These are phyloP conservation scores for Syzygium oleosum DNA, from an alignment of 345 rosid species.

Conservation along the genomic window DNA sequence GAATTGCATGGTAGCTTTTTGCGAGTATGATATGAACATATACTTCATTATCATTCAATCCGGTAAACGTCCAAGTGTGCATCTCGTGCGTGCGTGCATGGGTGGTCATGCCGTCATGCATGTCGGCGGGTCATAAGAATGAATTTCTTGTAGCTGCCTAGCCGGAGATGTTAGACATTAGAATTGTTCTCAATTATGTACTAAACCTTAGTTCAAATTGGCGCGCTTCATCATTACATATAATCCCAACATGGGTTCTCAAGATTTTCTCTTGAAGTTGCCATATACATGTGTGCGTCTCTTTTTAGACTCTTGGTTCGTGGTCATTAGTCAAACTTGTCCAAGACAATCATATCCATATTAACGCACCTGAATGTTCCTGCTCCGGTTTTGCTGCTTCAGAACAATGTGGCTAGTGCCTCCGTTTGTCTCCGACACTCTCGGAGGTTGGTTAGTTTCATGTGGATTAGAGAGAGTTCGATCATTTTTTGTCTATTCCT, in stretches of 20 bases:
- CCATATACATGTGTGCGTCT: neutral
- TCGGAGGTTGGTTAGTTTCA: neutral
- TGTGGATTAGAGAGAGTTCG: neutral
- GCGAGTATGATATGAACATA: neutral
- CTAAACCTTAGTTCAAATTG: neutral
- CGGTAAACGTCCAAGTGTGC: neutral
- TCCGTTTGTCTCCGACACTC: neutral
- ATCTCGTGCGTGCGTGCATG: neutral
- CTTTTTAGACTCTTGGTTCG: neutral
- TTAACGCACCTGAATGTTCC: neutral
- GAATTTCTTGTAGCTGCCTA: neutral
- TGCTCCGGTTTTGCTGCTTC: neutral
- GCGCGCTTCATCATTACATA: neutral
- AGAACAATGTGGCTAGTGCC: neutral
- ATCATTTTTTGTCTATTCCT: neutral
- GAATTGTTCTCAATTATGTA: accelerated
- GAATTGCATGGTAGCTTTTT: neutral
- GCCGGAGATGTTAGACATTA: neutral
- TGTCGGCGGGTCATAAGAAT: neutral
- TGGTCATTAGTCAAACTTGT: neutral
- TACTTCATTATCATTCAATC: neutral
- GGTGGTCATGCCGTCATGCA: neutral
- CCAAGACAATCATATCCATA: neutral
- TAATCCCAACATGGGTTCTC: neutral
- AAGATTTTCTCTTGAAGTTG: neutral